Evolutionary conservation across 257 asterid species (phyloP).

Genomic region (Haberlea rhodopensis): DNA sequence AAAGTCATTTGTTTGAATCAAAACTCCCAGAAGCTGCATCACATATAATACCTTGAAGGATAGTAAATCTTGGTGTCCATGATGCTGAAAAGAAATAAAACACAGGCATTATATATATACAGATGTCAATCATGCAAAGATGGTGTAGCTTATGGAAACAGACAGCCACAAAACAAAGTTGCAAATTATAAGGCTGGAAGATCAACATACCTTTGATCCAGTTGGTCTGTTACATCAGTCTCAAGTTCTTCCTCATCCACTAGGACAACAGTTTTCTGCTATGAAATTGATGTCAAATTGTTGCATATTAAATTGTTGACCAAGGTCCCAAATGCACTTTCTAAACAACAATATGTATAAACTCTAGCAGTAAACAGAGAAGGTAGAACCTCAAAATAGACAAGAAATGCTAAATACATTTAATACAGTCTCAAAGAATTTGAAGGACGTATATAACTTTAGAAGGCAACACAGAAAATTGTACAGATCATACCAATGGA

Average conservation of each 20-base stretch:
- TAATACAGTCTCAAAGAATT: not conserved
- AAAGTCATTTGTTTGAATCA: conserved; percentile 10
- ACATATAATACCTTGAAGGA: conserved; percentile 71
- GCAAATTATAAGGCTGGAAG: conserved; percentile 15
- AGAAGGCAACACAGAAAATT: conserved; percentile 4
- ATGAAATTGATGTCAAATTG: conserved; percentile 30
- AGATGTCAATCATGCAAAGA: conserved; percentile 15
- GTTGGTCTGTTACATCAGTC: conserved; percentile 36
- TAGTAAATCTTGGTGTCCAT: conserved; percentile 54
- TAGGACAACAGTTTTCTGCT: conserved; percentile 65
- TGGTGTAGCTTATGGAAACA: conserved; percentile 14
- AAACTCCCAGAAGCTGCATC: not conserved
- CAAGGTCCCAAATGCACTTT: conserved; percentile 19
- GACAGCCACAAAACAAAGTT: conserved; percentile 21
- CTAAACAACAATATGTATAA: conserved; percentile 18
- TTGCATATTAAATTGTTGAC: conserved; percentile 15
- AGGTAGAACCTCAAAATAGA: not conserved
- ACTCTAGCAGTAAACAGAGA: conserved; percentile 19
- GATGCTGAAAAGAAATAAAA: conserved; percentile 42
- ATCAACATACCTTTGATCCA: conserved; percentile 42
- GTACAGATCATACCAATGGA: conserved; percentile 3
- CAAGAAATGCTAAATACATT: not conserved
- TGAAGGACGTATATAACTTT: conserved; percentile 4
- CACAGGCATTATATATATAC: conserved; percentile 27
- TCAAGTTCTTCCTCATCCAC: conserved; percentile 81